Percentiles rank a stretch among this genome's conserved stretches.
These are phyloP conservation scores for Phialophora chinensis DNA, from an alignment of 2,329 filamentous ascomycete genomes.

Conservation along the genomic window DNA sequence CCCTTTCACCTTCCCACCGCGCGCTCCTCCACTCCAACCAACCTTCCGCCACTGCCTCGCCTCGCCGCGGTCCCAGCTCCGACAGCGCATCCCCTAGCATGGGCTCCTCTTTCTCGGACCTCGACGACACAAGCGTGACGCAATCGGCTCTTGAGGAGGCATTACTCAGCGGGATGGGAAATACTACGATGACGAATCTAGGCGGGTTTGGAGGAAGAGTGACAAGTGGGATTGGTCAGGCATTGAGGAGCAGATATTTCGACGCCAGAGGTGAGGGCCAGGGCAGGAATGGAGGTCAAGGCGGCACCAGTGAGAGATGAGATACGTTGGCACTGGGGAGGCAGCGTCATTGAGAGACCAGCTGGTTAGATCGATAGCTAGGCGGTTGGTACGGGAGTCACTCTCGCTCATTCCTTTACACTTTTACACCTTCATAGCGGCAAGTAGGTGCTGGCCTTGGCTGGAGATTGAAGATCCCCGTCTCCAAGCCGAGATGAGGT, in stretches of 20 bases:
- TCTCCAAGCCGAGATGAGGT: no score
- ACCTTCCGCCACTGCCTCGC: slow-evolving; percentile 26
- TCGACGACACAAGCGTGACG: slow-evolving; percentile 69
- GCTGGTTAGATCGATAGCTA: background rate
- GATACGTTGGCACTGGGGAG: background rate
- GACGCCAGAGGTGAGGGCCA: slow-evolving; percentile 31
- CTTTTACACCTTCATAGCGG: no score
- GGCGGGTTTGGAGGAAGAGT: slow-evolving; percentile 56
- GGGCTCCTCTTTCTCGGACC: slow-evolving; percentile 70
- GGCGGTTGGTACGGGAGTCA: no score
- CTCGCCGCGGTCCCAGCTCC: slow-evolving; percentile 50
- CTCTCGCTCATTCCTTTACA: no score
- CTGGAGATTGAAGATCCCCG: no score
- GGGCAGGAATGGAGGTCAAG: slow-evolving; percentile 8
- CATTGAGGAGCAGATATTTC: slow-evolving; percentile 60
- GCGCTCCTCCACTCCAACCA: slow-evolving; percentile 50
- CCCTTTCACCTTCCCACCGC: slow-evolving; percentile 54
- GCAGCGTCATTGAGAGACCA: background rate
- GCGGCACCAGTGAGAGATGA: slow-evolving; percentile 13
- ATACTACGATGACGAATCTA: slow-evolving; percentile 43
- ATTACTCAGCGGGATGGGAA: slow-evolving; percentile 67
- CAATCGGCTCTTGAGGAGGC: slow-evolving; percentile 70
- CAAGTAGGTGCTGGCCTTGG: no score
- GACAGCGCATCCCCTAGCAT: slow-evolving; percentile 63
- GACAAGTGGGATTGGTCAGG: slow-evolving; percentile 58